Evolutionary conservation across 495 filamentous ascomycete genomes (phyloP).

Genomic region (Neurospora sp.): DNA sequence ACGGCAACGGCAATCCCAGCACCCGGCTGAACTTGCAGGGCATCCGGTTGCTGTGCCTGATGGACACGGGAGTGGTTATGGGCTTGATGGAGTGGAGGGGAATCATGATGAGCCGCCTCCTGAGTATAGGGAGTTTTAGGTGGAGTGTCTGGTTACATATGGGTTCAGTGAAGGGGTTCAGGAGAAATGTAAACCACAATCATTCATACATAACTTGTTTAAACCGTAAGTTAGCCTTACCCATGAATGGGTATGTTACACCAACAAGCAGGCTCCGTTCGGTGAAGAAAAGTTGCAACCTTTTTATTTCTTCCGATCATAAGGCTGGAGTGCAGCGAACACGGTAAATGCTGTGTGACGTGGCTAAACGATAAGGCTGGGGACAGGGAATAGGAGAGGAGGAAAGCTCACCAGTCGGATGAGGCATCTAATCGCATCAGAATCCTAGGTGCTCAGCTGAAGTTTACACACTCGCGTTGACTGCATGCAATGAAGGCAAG

Average conservation of each 20-base stretch:
- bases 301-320: not conserved
- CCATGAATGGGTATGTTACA: not conserved
- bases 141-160: not conserved
- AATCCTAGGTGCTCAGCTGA: too few species aligned
- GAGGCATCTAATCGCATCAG: not conserved
- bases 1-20: not conserved
- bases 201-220: not conserved
- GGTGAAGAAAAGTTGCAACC: not conserved
- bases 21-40: not conserved
- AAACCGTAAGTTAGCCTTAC: not conserved
- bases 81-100: not conserved
- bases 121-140: not conserved
- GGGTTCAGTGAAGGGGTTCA: not conserved
- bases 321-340: not conserved
- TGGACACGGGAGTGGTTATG: not conserved
- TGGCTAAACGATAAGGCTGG: not conserved
- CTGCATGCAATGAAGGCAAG: too few species aligned
- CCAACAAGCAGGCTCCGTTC: not conserved
- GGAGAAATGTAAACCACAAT: not conserved
- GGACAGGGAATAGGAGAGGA: not conserved
- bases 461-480: too few species aligned
- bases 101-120: not conserved
- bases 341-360: not conserved
- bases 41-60: not conserved
- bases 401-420: not conserved